Evolutionary conservation across 2,329 filamentous ascomycete genomes (phyloP), one percentile per base, ranked within the genome.

Genomic region (Biscogniauxia sp.): DNA sequence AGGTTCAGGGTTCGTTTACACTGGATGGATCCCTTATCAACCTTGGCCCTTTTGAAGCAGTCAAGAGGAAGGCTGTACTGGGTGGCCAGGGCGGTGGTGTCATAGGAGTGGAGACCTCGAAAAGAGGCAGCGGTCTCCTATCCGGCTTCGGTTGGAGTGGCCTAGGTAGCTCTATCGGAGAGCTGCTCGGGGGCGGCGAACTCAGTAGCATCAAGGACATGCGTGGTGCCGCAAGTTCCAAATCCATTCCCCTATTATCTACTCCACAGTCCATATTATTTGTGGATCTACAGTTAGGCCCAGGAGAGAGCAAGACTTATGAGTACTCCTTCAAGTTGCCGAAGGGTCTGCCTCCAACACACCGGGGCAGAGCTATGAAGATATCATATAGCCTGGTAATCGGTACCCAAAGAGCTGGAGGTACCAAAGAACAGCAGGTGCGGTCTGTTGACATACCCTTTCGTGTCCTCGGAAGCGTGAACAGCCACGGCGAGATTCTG

Each of bases 241-340:
- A 92, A 72, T 90, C 91, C 2, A 89, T 99, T 51, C 95, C 95
- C 0, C 80, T 99, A 53, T 82, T 99, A n/a, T 95, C 92, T 17
- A 98, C 94, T 5, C 93, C 94, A 1, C 95, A 98, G 76, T 97
- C 93, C 1, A 92, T 99, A 63, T 79, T 99, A 13, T 99, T 99
- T 74, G 95, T 99, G 57, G 93, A 99, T 74, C 80, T 99, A 59
- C 88, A 90, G 68, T 83, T 99, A 20, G 88, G 85, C 6, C 93
- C 95, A 0, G 95, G 94, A 1, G 93, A 99, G 76, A 96, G 92
- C 74, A 89, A 86, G 68, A 90, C 88, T 54, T 99, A 90, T 70
- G 91, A 90, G 55, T 99, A 97, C 74, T 85, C 87, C 1, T 97
- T 97, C 74, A 89, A 85, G 52, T 78, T 99, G 57, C 95, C 95